Base-by-base conservation (phyloP, 1,284 basidiomycete species). In the Cryptococcus wingfieldii region DNA sequence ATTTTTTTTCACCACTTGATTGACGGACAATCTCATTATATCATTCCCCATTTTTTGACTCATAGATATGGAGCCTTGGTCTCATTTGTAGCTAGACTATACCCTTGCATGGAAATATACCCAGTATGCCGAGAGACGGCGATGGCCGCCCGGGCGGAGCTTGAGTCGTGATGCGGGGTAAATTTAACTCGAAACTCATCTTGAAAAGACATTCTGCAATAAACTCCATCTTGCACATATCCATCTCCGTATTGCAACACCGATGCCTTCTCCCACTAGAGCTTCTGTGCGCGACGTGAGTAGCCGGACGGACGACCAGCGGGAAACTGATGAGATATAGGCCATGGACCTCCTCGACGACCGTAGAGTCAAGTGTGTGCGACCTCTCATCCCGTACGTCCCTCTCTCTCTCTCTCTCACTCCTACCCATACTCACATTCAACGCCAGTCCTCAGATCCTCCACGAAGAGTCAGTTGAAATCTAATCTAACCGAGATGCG, bases 311-410 rank as follows among this genome's bases (percentile, higher is more conserved):
- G 19, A 10, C 41, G n/a, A 39, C 13, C 13, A 39, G 2, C 27
- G 7, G n/a, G 25, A 23, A 14, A 3, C 39, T 12, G 38, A 16
- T 34, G 47, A 31, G 16, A 5, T 8, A 50, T 63, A 78, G 72
- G 90, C 89, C 41, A 83, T 90, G 62, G 77, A 83, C 52, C 83
- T 87, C 53, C 85, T 96, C 48, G 90, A 94, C 71, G 94, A 97
- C 74, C 81, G 84, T 60, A 81, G 93, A 43, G 91, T 97, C 60
- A 90, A 85, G 74, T 85, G 83, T 25, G 90, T 88, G 42, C 81
- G 90, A 45, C 91, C 91, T 37, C 79, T 95, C 57, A 92, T 96
- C 61, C 92, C 92, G 60, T 77, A 50, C 43, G 72, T 63, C 5
- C 34, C 18, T 50, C 44, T 5, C 39, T 38, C 44, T 5, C 39